phyloP scores from a whole-genome alignment of 768 basidiomycete species.

The Rubroboletus pulcherrimus region DNA sequence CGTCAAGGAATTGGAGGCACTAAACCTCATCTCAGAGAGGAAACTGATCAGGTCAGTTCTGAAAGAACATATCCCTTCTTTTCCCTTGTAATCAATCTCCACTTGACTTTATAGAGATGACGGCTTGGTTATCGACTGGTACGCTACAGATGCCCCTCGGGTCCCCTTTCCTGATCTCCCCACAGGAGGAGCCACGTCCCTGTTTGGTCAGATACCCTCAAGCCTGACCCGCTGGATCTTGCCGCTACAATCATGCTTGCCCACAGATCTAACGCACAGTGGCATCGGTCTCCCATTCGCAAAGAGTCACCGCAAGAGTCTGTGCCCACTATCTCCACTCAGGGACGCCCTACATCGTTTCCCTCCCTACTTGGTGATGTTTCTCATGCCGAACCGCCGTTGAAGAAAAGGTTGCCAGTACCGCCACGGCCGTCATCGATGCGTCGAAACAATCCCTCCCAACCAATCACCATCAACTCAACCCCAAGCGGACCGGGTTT shows the following conservation, averaged over 20 bases:
- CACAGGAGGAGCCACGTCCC: constrained; percentile 29
- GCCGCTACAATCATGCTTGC: constrained; percentile 25
- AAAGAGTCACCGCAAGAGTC: background rate
- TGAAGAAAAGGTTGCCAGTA: constrained; percentile 15
- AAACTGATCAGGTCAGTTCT: constrained; percentile 26
- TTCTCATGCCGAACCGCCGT: background rate
- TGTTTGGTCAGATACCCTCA: constrained; percentile 31
- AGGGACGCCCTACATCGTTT: background rate
- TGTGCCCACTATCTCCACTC: background rate
- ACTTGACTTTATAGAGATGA: constrained; percentile 21
- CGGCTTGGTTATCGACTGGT: constrained; percentile 32
- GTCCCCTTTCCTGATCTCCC: background rate
- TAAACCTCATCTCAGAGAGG: constrained; percentile 23
- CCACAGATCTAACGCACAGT: constrained; percentile 25
- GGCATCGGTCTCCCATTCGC: background rate
- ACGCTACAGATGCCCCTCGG: background rate
- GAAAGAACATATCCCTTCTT: background rate
- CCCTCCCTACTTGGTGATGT: background rate
- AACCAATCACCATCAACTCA: background rate
- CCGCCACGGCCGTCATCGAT: constrained; percentile 18
- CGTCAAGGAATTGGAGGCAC: constrained; percentile 16
- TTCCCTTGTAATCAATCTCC: background rate
- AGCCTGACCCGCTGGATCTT: constrained; percentile 25
- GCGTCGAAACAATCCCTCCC: constrained; percentile 6
- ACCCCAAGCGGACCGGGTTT: background rate